Base-by-base conservation (phyloP, 75 land plant genomes). In the Pinus taeda region DNA sequence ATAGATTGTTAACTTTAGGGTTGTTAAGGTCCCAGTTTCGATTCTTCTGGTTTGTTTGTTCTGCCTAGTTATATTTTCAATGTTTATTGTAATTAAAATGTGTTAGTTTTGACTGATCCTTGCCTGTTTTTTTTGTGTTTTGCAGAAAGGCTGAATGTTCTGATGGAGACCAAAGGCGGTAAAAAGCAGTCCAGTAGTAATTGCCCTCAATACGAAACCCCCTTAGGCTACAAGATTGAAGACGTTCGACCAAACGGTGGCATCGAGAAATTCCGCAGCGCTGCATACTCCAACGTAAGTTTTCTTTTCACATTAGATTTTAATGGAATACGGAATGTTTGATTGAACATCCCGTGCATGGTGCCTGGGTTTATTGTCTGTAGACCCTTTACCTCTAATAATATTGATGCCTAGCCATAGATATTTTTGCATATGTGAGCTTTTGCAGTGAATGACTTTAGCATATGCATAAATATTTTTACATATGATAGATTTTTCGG, bases 161-260 rank as follows among this genome's bases (percentile, higher is more conserved):
- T 93, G 85, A 93, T 93, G 94, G 94, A 89, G 85, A 76, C 90
- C 20, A 91, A 87, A 80, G 88, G 94, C 76, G 94, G 90, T 26
- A 80, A 83, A 26, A 81, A 87, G 84, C 83, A 91, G 83, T 82
- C 81, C 74, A 84, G 85, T 64, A 84, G 82, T 78, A 80, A 80
- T 80, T 83, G 78, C 75, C 78, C 78, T 13, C 84, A 80, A 61
- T 93, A 93, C 85, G 95, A 93, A 87, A 82, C 75, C 75, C 95
- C 95, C 56, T 85, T 92, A 53, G 95, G 95, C 57, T 92, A 92
- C 85, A 85, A 59, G 75, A 90, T 90, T 82, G 95, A 92, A 80
- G 95, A 92, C 84, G 81, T 92, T 76, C 89, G 90, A 66, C 95
- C 92, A 12, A 70, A 89, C 90, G 96, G 96, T 45, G 96, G 91